Evolutionary conservation across 2,329 filamentous ascomycete genomes (phyloP).

Genomic region (Scopulariopsis brevicaulis): DNA sequence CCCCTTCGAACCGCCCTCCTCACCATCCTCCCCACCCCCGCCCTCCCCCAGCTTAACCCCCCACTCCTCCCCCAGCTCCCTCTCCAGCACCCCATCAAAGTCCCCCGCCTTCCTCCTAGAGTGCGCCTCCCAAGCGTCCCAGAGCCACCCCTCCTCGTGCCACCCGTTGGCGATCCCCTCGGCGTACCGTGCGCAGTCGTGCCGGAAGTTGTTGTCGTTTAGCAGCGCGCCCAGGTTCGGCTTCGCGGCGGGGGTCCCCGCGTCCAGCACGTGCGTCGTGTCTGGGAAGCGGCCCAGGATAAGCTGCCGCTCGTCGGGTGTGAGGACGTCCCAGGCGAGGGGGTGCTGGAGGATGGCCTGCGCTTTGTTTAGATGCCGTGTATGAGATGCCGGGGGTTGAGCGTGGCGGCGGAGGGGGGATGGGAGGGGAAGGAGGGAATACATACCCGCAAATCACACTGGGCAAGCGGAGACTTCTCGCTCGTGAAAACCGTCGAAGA

Average conservation of each 20-base stretch:
- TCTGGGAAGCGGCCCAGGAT: conserved; percentile 26
- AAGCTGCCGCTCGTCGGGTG: conserved; percentile 19
- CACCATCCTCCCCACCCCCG: neutral
- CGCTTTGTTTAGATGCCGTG: neutral
- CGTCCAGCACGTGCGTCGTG: conserved; percentile 21
- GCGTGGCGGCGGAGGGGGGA: neutral
- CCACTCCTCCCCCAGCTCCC: conserved; percentile 37
- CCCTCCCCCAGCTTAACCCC: conserved; percentile 12
- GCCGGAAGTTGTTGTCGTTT: conserved; percentile 34
- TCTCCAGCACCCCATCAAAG: conserved; percentile 34
- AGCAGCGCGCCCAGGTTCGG: conserved; percentile 29
- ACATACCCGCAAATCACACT: neutral
- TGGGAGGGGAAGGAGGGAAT: neutral
- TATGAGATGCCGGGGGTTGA: neutral
- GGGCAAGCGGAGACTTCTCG: neutral
- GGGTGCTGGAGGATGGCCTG: conserved; percentile 25
- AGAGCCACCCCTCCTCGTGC: conserved; percentile 41
- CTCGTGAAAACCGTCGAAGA: neutral
- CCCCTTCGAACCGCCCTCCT: neutral
- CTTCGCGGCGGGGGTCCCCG: conserved; percentile 21
- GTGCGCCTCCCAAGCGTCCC: conserved; percentile 38
- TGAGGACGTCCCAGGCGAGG: conserved; percentile 24
- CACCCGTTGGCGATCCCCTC: conserved; percentile 33
- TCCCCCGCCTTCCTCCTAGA: conserved; percentile 32
- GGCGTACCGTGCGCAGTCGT: conserved; percentile 32